Conservation (phyloP, 495 filamentous ascomycete species). For the Parathielavia hyrcaniae region DNA sequence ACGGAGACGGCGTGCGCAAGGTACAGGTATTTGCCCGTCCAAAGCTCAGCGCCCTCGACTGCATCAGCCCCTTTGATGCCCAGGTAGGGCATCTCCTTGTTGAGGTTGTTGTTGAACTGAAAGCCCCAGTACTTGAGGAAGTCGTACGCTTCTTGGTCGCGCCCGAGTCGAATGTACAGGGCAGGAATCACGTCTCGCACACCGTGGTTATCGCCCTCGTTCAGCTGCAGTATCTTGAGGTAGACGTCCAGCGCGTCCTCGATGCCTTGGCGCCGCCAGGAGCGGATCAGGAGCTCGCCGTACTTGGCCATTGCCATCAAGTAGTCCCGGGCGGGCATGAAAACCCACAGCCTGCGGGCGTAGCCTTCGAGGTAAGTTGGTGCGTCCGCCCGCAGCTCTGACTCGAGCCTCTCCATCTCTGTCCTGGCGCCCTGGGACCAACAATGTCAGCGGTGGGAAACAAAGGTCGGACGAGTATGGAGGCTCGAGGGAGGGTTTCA, state of each 20-base stretch:
- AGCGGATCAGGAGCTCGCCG: slow-evolving; percentile 28
- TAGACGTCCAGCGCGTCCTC: slow-evolving; percentile 33
- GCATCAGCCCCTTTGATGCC: slow-evolving; percentile 37
- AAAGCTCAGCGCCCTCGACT: slow-evolving; percentile 24
- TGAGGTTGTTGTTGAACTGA: slow-evolving; percentile 9
- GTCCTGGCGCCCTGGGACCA: slow-evolving; percentile 10
- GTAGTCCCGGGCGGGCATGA: slow-evolving; percentile 38
- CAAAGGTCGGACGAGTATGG: no score
- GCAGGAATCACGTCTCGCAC: slow-evolving; percentile 37
- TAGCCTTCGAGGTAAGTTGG: slow-evolving; percentile 14
- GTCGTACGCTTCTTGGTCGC: slow-evolving; percentile 52
- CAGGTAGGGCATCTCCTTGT: slow-evolving; percentile 31
- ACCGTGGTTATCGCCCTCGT: slow-evolving; percentile 44
- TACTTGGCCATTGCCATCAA: slow-evolving; percentile 35
- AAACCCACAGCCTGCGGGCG: slow-evolving; percentile 37
- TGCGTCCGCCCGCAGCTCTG: slow-evolving; percentile 24
- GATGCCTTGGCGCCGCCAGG: slow-evolving; percentile 33
- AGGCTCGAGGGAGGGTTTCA: no score
- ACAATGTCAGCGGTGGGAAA: no score
- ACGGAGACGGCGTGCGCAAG: slow-evolving; percentile 3
- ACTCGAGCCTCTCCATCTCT: slow-evolving; percentile 26
- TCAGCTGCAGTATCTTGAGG: slow-evolving; percentile 38
- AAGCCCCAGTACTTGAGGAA: slow-evolving; percentile 47
- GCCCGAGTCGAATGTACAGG: slow-evolving; percentile 41
- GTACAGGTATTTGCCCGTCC: neutral